Conservation (phyloP, 2,329 filamentous ascomycete species). For the Graphium sp. region DNA sequence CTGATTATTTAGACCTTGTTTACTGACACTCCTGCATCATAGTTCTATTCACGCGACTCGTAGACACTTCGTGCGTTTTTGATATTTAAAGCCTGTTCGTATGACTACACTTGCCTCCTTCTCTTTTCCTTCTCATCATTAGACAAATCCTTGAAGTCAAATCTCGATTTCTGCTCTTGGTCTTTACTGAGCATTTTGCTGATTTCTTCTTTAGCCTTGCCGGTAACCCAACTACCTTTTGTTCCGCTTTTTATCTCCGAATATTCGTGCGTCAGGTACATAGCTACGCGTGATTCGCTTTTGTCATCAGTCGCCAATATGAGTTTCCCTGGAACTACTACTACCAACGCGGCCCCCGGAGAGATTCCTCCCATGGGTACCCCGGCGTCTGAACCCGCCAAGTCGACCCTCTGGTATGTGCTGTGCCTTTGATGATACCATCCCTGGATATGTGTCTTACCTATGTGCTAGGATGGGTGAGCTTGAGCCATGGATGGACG, state of each 20-base stretch:
- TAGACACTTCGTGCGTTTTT: too few relatives aligned
- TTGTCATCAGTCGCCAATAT: too few relatives aligned
- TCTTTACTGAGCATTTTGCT: not conserved
- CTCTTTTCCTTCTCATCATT: not conserved
- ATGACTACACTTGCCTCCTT: too few relatives aligned
- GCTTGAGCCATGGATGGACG: constrained; percentile 97
- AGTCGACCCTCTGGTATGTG: constrained; percentile 40
- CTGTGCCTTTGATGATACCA: not conserved
- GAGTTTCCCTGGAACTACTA: constrained; percentile 7
- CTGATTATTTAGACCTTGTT: not conserved
- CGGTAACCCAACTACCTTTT: not conserved
- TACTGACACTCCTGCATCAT: not conserved
- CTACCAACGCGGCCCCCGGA: constrained; percentile 7
- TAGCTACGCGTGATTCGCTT: too few relatives aligned
- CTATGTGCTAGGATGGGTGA: constrained; percentile 76
- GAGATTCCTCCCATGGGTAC: constrained; percentile 13
- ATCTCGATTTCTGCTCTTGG: not conserved
- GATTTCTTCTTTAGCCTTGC: not conserved
- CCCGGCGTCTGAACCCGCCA: constrained; percentile 26
- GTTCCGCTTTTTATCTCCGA: not conserved
- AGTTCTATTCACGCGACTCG: not conserved
- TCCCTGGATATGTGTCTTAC: not conserved
- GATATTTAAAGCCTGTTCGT: too few relatives aligned
- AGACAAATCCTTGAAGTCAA: not conserved
- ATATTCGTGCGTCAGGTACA: not conserved